Percentiles rank a stretch among this genome's conserved stretches.
Evolutionary conservation across 768 basidiomycete genomes (phyloP).

Genomic region (Calocera viscosa): DNA sequence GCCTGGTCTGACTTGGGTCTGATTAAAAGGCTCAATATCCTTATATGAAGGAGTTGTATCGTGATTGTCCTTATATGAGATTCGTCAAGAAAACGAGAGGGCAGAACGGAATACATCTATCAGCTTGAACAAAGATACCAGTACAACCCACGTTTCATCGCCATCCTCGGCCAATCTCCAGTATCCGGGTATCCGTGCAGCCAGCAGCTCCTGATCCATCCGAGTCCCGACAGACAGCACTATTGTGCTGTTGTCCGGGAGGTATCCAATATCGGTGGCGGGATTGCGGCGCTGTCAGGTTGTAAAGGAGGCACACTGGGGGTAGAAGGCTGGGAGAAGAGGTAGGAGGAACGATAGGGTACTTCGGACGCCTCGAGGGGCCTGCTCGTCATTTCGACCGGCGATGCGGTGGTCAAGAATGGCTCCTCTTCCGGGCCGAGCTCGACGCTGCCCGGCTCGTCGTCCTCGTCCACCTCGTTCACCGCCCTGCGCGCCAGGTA

Average conservation of each 20-base stretch:
- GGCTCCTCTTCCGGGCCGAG: not conserved
- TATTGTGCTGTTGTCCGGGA: not conserved
- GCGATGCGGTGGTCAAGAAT: conserved; percentile 25
- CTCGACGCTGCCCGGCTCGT: conserved; percentile 25
- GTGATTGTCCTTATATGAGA: not conserved
- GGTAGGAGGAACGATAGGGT: not conserved
- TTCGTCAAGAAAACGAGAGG: not conserved
- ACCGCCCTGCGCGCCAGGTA: conserved; percentile 60
- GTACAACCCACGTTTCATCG: not conserved
- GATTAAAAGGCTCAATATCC: not conserved
- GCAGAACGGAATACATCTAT: not conserved
- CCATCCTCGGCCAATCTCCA: not conserved
- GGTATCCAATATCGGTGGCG: no score
- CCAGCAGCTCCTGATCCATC: no score
- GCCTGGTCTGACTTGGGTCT: not conserved
- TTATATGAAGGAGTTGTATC: not conserved
- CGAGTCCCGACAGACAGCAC: no score
- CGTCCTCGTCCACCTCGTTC: conserved; percentile 37
- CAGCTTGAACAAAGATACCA: not conserved
- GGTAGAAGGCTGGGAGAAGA: not conserved
- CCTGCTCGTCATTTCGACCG: not conserved
- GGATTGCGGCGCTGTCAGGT: not conserved
- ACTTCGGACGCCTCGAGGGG: not conserved
- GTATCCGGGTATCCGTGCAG: no score
- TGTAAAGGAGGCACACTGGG: not conserved